Base-by-base conservation (phyloP, 148 eudicot genomes). In the Arbutus unedo region DNA sequence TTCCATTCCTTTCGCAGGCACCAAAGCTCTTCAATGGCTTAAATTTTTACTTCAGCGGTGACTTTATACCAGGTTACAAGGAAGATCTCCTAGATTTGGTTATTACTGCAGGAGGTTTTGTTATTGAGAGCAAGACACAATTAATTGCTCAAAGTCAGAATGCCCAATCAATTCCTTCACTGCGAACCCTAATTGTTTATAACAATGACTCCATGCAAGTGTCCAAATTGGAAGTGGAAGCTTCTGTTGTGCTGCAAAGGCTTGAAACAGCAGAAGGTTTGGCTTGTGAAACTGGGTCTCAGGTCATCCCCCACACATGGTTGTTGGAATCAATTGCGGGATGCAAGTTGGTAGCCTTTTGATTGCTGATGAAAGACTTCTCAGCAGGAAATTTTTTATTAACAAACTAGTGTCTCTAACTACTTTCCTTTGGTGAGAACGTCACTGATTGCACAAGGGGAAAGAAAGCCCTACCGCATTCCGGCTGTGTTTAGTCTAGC, bases 261-360 rank as follows among this genome's bases (percentile, higher is more conserved):
- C 81, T 79, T 60, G 84, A 59, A 60, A 85, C 74, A 67, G 96
- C 95, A 6, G 82, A 90, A 75, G 84, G 47, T 51, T 83, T 93
- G 77, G 92, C 87, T 59, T 75, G 50, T n/a, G 89, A 83, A 82
- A 82, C 70, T 50, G 81, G 89, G 79, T 86, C 89, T 45, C 85
- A 81, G 67, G 90, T 89, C 47, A 80, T 93, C 78, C 86, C 90
- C 31, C 98, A 93, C 80, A 92, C 94, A 7, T 93, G 98, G 98
- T 80, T 95, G 74, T 85, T 95, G 91, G 93, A 89, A 79, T 93
- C 97, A 11, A 91, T 95, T 85, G 95, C 97, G 79, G 90, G 95
- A 44, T 84, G 93, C 68, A 77, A 64, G 70, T 77, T 93, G 85
- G 80, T 31, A 84, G 71, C 92, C 91, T 48, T 83, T 85, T 74